Base-by-base conservation (phyloP, 768 basidiomycete species). In the Trametes cinnabarina region DNA sequence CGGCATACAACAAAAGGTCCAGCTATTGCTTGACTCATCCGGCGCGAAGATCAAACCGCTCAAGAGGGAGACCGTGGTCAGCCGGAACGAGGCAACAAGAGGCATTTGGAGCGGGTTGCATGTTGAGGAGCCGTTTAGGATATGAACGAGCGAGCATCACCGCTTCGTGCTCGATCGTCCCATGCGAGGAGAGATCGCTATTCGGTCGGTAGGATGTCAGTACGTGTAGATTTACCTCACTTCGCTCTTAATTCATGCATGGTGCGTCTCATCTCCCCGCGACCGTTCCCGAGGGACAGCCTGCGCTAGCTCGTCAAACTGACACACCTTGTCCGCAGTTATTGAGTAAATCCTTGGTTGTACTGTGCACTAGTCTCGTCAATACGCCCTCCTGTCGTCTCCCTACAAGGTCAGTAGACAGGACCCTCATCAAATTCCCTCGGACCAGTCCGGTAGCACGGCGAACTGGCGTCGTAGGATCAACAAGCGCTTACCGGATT, bases 41-140 rank as follows among this genome's bases (percentile, higher is more conserved):
- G 94, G 94, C 22, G 83, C 87, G 43, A 90, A 92, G 73, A 93
- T 95, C 56, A 86, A 85, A 69, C 79, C 86, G 14, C 74, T 94
- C 67, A 92, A 93, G 70, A 82, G 77, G 46, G 73, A 83, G 58
- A 78, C 81, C 17, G 87, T 96, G 26, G 85, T 90, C 77, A 91
- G 88, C 67, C 83, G 81, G 26, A 85, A 87, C 48, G 89, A 91
- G 74, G 81, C 90, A 17, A 79, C 90, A 10, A 85, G 93, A 70
- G 93, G 93, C 51, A 90, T 94, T 62, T 94, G 92, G 92, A 90
- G 87, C 69, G 91, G 92, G 19, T 73, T 94, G 61, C 93, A 95
- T 65, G 88, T 88, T 63, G 82, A 85, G 65, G 82, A 86, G 55
- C 86, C 88, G 17, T 82, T 79, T 75, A 76, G 74, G 58, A 78